Base-by-base conservation (phyloP, 1,284 basidiomycete species). In the Boletellus deceptivus region DNA sequence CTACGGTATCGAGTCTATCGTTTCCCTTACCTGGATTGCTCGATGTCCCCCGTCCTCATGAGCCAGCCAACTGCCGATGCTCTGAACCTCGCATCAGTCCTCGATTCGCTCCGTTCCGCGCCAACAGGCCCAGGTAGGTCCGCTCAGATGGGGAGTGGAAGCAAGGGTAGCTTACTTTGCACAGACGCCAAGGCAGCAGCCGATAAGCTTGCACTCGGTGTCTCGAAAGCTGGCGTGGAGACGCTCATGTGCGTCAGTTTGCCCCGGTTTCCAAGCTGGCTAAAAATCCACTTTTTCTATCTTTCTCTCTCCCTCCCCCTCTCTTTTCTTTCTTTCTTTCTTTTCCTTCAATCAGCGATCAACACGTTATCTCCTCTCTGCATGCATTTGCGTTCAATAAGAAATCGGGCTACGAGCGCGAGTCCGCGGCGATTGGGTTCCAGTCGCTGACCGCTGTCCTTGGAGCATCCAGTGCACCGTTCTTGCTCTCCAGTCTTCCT, bases 351-450 rank as follows among this genome's bases (percentile, higher is more conserved):
- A 46, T 48, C 57, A 91, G 88, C 41, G 82, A 89, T 64, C 70
- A 73, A 57, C 71, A 78, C 43, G 71, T 94, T 40, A 70, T 93
- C 42, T 74, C 79, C 50, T 79, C 83, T 34, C 74, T 94, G 47
- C 78, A 89, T 48, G 59, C 69, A 18, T 94, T 90, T 72, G 85
- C 91, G 18, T 81, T 79, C 55, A 93, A 93, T 71, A 93, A 93
- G 74, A 93, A 93, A 74, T 91, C 87, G 22, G 91, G 87, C 42
- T 93, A 86, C 67, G 95, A 97, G 72, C 88, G 94, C 58, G 94
- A 98, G 77, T 92, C 90, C 16, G 90, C 90, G 14, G 86, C 90
- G 33, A 86, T 98, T 54, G 91, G 85, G 11, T 86, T 93, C 67
- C 85, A 90, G 61, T 89, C 92, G 9, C 70, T 94, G 16, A 83